phyloP scores from a whole-genome alignment of 495 filamentous ascomycete species.

The Aspergillus sclerotioniger region DNA sequence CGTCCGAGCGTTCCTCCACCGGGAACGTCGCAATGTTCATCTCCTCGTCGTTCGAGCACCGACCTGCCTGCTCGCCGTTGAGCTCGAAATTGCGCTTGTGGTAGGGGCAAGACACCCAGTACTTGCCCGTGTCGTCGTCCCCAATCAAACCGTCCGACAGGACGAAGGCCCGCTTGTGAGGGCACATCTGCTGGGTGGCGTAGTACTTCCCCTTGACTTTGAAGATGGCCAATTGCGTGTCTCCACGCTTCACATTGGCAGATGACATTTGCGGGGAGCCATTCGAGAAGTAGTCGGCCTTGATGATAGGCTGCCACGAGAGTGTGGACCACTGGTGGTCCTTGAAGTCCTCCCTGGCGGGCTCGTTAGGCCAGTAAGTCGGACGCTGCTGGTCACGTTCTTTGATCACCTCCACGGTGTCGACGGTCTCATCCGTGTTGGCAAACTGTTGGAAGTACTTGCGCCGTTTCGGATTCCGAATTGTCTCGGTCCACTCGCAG shows the following conservation, averaged over 20 bases:
- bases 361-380: slow-evolving; percentile 76
- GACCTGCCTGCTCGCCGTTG: slow-evolving; percentile 62
- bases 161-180: slow-evolving; percentile 90
- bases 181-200: slow-evolving; percentile 97
- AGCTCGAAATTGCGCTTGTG: slow-evolving; percentile 94
- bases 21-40: slow-evolving; percentile 87
- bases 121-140: slow-evolving; percentile 61
- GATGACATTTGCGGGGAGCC: slow-evolving; percentile 61
- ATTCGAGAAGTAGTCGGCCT: slow-evolving; percentile 71
- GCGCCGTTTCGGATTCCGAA: slow-evolving; percentile 65
- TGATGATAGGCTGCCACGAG: slow-evolving; percentile 82
- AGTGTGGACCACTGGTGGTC: slow-evolving; percentile 69
- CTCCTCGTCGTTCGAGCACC: slow-evolving; percentile 71
- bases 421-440: slow-evolving; percentile 73
- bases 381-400: slow-evolving; percentile 78
- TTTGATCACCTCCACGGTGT: slow-evolving; percentile 66
- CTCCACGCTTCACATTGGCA: slow-evolving; percentile 77
- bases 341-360: slow-evolving; percentile 71
- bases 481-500: slow-evolving; percentile 91
- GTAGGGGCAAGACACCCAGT: slow-evolving; percentile 86
- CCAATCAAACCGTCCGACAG: slow-evolving; percentile 86
- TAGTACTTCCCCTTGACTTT: slow-evolving; percentile 81
- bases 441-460: slow-evolving; percentile 83
- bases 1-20: slow-evolving; percentile 74
- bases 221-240: slow-evolving; percentile 91